These are phyloP conservation scores for Trapa bicornis DNA, from an alignment of 345 rosid genomes.

Conservation along the genomic window DNA sequence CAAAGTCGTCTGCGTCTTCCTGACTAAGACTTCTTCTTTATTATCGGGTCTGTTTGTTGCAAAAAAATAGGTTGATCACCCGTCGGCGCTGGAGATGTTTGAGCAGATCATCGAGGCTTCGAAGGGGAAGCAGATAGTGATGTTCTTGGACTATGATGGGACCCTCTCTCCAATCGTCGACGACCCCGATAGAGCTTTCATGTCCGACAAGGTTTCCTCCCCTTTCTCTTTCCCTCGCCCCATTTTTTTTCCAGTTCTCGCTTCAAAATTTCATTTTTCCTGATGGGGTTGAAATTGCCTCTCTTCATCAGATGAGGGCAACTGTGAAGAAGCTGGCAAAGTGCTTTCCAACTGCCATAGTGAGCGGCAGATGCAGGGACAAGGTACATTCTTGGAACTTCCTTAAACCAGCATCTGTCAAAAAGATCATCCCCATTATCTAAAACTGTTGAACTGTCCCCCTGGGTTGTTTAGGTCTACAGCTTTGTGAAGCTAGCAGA, in stretches of 20 bases:
- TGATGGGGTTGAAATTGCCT: neutral
- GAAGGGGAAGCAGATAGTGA: conserved; percentile 29
- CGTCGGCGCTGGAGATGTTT: conserved; percentile 28
- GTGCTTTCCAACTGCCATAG: conserved; percentile 32
- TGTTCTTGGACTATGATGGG: conserved; percentile 36
- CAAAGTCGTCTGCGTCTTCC: neutral
- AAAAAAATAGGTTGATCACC: conserved; percentile 18
- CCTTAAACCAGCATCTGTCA: neutral
- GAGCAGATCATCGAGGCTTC: conserved; percentile 22
- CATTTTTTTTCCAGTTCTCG: too few species aligned
- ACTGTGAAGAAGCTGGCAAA: conserved; percentile 20
- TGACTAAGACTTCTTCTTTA: neutral
- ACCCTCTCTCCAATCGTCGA: conserved; percentile 36
- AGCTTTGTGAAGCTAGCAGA: conserved; percentile 77
- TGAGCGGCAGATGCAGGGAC: conserved; percentile 34
- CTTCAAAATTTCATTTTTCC: neutral
- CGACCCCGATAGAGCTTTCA: conserved; percentile 34
- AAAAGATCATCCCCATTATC: too few species aligned
- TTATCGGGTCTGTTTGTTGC: too few species aligned
- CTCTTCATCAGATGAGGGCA: conserved; percentile 21
- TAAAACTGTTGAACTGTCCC: neutral
- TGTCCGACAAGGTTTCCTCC: conserved; percentile 24
- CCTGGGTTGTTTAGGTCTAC: conserved; percentile 39
- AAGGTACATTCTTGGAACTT: conserved; percentile 17
- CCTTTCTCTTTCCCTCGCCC: neutral